Evolutionary conservation across 1,139 yeast genomes (phyloP), one percentile per base, ranked within the genome.

Genomic region (Geotrichum australiense): DNA sequence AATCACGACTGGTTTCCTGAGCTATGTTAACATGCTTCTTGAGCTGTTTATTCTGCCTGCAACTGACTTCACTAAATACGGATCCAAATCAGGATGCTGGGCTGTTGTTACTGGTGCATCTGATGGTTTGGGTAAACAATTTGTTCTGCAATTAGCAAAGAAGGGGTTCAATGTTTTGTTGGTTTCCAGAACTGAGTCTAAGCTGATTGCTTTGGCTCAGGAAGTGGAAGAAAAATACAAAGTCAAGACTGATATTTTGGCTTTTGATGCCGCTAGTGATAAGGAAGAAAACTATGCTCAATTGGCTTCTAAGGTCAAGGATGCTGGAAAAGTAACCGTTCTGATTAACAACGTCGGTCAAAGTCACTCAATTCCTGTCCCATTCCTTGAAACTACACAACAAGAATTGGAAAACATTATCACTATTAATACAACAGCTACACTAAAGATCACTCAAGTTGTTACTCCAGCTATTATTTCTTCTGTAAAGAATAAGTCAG

Each of bases 101-200:
- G 96, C 96, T 5, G 82, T 91, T 25, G 74, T 91, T 20, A 91
- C 98, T 4, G 99, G 99, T 47, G 94, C 97, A 4, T 85, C 96
- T 38, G 98, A 91, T 61, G 98, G 99, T 31, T 82, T 91, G 57
- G 99, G 99, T 47, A 86, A 87, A 58, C 96, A 91, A 61, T 91
- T 75, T 58, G 80, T 96, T 1, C 59, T 66, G 25, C 97, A 91
- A 66, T 72, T 91, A 64, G 98, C 98, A 15, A 64, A 73, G 44
- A 78, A 74, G 52, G 96, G 96, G 1, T 80, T 89, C 61, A 89
- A 87, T 54, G 63, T 91, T 38, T 79, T 84, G 5, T 70, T 93
- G 52, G 80, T 89, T 18, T 83, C 96, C 27, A 77, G 98, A 65
- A 87, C 95, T 16, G 73, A 73, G 56, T 68, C 83, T 37, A 91